A percentile compares a stretch with the other conserved stretches of the same genome.
phyloP scores from a whole-genome alignment of 768 basidiomycete genomes.

The Russula sp. region DNA sequence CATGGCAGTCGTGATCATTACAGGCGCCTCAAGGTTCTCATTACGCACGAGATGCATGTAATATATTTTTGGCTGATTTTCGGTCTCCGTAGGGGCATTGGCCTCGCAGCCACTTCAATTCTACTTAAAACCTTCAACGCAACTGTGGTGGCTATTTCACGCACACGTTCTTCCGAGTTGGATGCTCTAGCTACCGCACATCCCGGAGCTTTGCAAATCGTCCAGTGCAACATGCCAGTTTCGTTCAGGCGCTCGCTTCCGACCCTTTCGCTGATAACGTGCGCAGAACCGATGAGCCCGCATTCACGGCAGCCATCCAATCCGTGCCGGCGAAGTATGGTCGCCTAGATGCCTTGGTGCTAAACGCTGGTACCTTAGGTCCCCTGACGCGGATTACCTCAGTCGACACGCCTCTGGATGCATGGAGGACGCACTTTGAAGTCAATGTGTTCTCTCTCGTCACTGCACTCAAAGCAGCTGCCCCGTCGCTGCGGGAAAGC shows the following conservation, averaged over 20 bases:
- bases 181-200: slow-evolving; percentile 40
- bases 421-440: slow-evolving; percentile 72
- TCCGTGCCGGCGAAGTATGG: slow-evolving; percentile 49
- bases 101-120: slow-evolving; percentile 67
- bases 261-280: slow-evolving; percentile 4
- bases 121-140: slow-evolving; percentile 59
- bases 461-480: slow-evolving; percentile 54
- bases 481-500: slow-evolving; percentile 65
- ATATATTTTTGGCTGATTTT: not conserved
- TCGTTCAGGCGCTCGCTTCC: slow-evolving; percentile 1
- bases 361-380: slow-evolving; percentile 79
- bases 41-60: not conserved
- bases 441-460: slow-evolving; percentile 86
- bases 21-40: slow-evolving; percentile 75
- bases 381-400: slow-evolving; percentile 59
- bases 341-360: slow-evolving; percentile 66
- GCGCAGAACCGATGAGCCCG: slow-evolving; percentile 52
- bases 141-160: slow-evolving; percentile 71
- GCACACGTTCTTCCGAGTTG: slow-evolving; percentile 63
- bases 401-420: slow-evolving; percentile 42
- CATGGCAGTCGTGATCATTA: slow-evolving; percentile 57
- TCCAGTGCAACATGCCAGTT: slow-evolving; percentile 76
- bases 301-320: slow-evolving; percentile 50
- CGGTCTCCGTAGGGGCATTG: slow-evolving; percentile 50
- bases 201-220: slow-evolving; percentile 39